phyloP scores from a whole-genome alignment of 306 rosid species.

The Lathyrus aphaca region DNA sequence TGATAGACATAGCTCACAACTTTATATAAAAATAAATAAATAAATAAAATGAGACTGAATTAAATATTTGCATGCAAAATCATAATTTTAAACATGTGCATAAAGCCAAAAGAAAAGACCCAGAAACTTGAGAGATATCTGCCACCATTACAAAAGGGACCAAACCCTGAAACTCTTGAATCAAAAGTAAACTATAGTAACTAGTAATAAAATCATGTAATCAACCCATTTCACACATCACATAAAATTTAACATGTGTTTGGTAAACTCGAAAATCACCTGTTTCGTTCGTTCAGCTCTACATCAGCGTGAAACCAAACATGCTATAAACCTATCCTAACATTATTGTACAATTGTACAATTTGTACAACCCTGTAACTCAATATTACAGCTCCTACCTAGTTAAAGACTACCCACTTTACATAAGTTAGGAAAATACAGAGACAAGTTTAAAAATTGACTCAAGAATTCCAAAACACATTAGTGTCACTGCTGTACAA shows the following conservation, averaged over 20 bases:
- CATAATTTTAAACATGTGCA: background rate
- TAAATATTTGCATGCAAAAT: background rate
- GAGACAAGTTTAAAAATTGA: background rate
- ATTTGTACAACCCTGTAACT: slow-evolving; percentile 33
- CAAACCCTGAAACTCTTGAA: background rate
- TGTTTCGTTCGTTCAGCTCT: too few species aligned
- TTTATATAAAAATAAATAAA: too few species aligned
- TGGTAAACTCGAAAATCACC: too few species aligned
- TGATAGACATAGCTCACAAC: too few species aligned
- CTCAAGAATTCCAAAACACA: slow-evolving; percentile 81
- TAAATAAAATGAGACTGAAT: background rate
- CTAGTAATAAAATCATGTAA: slow-evolving; percentile 21
- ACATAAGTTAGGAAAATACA: slow-evolving; percentile 2
- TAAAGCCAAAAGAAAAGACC: background rate
- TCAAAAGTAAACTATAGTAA: slow-evolving; percentile 4
- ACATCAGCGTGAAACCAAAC: too few species aligned
- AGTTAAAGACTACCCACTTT: slow-evolving; percentile 40
- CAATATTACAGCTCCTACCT: slow-evolving; percentile 28
- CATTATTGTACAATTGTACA: slow-evolving; percentile 26
- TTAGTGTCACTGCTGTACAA: slow-evolving; percentile 81
- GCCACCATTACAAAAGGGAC: background rate
- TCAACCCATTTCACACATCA: slow-evolving; percentile 21
- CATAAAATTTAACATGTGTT: background rate
- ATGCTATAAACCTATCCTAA: slow-evolving; percentile 9
- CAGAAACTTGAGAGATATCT: background rate